Conservation (phyloP, 2,329 filamentous ascomycete genomes). For the Ceratocystis variospora region DNA sequence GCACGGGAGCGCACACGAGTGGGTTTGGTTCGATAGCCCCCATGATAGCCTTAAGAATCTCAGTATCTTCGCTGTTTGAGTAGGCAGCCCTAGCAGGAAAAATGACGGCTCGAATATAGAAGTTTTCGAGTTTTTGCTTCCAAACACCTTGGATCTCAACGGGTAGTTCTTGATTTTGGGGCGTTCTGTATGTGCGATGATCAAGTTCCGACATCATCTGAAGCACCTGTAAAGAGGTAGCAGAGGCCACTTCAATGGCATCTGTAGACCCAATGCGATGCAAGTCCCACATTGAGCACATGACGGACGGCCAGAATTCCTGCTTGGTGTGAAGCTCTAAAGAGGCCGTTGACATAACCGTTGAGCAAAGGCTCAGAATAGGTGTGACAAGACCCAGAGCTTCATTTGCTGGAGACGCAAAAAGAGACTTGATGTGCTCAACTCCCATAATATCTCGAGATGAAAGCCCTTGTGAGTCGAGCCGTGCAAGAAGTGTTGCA, state of each 20-base stretch:
- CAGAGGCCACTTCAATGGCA: slow-evolving; percentile 34
- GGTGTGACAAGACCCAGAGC: slow-evolving; percentile 34
- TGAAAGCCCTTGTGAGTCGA: slow-evolving; percentile 28
- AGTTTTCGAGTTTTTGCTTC: slow-evolving; percentile 34
- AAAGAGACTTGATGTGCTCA: slow-evolving; percentile 45
- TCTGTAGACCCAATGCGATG: slow-evolving; percentile 39
- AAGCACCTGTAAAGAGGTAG: slow-evolving; percentile 31
- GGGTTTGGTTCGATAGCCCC: slow-evolving; percentile 28
- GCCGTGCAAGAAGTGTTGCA: slow-evolving; percentile 33
- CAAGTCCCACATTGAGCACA: slow-evolving; percentile 38
- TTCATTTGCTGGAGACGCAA: slow-evolving; percentile 37
- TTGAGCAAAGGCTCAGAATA: slow-evolving; percentile 33
- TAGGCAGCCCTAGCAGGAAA: slow-evolving; percentile 38
- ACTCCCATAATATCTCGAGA: slow-evolving; percentile 39
- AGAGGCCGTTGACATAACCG: slow-evolving; percentile 26
- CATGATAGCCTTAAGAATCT: slow-evolving; percentile 31
- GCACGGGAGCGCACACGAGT: slow-evolving; percentile 29
- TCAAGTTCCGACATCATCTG: slow-evolving; percentile 24
- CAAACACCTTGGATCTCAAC: slow-evolving; percentile 25
- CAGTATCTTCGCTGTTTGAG: slow-evolving; percentile 31
- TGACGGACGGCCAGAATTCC: slow-evolving; percentile 35
- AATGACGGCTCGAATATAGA: slow-evolving; percentile 39
- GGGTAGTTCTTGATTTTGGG: slow-evolving; percentile 8
- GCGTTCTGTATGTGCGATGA: slow-evolving; percentile 6
- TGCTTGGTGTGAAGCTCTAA: slow-evolving; percentile 28